Conservation (phyloP, 73 alveolate genomes). For the Urostyla sp. region DNA sequence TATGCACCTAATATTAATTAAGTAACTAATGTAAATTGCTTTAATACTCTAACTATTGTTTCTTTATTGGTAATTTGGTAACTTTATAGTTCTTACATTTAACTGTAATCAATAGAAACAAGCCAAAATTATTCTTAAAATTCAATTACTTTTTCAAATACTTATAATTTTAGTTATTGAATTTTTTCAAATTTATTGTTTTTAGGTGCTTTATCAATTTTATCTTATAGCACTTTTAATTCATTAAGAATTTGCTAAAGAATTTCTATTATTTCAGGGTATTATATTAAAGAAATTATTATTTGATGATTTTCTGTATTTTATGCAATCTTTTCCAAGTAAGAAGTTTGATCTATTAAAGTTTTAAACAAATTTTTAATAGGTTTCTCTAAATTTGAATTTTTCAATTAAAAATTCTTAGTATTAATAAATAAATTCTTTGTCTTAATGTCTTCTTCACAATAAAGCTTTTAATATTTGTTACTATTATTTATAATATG, state of each 20-base stretch:
- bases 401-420: background rate
- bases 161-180: constrained; percentile 63
- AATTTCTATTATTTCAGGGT: constrained; percentile 30
- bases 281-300: constrained; percentile 54
- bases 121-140: constrained; percentile 86
- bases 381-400: constrained; percentile 20
- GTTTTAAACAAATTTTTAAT: constrained; percentile 65
- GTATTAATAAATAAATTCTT: constrained; percentile 8
- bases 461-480: background rate
- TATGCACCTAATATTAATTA: constrained; percentile 78
- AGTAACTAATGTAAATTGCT: constrained; percentile 50
- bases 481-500: constrained; percentile 15
- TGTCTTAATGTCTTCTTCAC: background rate
- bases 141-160: constrained; percentile 75
- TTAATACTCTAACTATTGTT: constrained; percentile 49
- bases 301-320: constrained; percentile 49
- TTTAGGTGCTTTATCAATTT: constrained; percentile 2
- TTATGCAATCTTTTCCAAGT: constrained; percentile 64
- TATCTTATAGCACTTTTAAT: constrained; percentile 49
- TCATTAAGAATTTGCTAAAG: constrained; percentile 68
- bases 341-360: constrained; percentile 69
- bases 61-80: constrained; percentile 48
- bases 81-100: constrained; percentile 37
- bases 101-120: constrained; percentile 38
- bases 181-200: constrained; percentile 45